Conservation (phyloP, 2,329 filamentous ascomycete genomes). For the Fusarium duplospermum region DNA sequence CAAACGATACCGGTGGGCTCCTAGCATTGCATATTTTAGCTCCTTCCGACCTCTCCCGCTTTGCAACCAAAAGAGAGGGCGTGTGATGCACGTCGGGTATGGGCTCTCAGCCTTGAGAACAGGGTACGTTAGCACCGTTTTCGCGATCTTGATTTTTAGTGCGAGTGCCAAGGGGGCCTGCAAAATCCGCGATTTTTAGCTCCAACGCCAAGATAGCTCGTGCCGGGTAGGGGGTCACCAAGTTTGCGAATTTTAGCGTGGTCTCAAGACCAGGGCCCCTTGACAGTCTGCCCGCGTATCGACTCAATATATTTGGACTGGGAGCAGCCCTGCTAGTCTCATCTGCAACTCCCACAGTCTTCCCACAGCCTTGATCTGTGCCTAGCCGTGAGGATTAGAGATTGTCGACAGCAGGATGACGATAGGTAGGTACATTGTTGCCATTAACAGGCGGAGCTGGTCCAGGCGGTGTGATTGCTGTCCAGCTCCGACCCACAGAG, state of each 20-base stretch:
- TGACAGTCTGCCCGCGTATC: too few species aligned
- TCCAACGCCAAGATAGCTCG: too few species aligned
- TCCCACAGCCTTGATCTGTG: background rate
- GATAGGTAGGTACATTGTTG: background rate
- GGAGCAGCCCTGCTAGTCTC: too few species aligned
- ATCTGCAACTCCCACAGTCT: too few species aligned
- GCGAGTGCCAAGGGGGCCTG: too few species aligned
- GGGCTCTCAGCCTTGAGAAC: background rate
- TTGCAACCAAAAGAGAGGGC: background rate
- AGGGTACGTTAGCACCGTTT: background rate
- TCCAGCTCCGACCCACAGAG: background rate
- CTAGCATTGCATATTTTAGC: background rate
- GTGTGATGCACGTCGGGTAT: background rate
- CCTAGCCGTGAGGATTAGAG: background rate
- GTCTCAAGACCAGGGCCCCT: too few species aligned
- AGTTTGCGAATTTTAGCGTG: too few species aligned
- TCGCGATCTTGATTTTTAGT: too few species aligned
- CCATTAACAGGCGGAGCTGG: background rate
- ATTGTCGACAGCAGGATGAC: background rate
- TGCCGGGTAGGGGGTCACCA: too few species aligned
- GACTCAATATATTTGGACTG: too few species aligned
- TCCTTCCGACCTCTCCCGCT: background rate
- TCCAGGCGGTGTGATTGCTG: background rate
- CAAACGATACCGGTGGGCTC: background rate
- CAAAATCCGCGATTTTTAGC: too few species aligned